Conservation (phyloP, 148 eudicot genomes). For the Silene latifolia region DNA sequence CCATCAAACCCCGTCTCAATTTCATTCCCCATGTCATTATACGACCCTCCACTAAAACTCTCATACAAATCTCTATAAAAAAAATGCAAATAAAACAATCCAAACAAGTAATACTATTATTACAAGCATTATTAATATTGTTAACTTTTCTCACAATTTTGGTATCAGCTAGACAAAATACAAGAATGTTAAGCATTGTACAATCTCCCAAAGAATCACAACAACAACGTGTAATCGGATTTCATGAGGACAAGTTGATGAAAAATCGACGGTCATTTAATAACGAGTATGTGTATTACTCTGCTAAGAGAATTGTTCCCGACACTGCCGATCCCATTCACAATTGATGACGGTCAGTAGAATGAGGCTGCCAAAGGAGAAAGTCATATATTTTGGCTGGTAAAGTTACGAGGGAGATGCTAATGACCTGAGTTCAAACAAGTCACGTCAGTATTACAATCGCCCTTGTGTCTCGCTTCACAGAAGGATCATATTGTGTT, state of each 20-base stretch:
- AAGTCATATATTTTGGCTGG: too few relatives aligned
- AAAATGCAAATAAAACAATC: neutral
- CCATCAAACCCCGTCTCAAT: neutral
- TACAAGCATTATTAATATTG: neutral
- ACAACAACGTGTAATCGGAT: neutral
- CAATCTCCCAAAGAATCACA: neutral
- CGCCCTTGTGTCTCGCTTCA: neutral
- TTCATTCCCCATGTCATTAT: neutral
- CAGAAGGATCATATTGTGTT: neutral
- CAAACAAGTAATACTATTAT: neutral
- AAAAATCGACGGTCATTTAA: neutral
- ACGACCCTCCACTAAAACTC: neutral
- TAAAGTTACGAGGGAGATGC: too few relatives aligned
- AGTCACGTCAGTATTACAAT: too few relatives aligned
- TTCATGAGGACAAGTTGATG: neutral
- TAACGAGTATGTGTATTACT: neutral
- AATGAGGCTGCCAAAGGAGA: too few relatives aligned
- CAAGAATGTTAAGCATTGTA: neutral
- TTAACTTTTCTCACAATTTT: neutral
- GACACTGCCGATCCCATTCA: neutral
- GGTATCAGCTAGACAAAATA: neutral
- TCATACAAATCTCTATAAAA: neutral
- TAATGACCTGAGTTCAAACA: too few relatives aligned
- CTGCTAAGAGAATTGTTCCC: constrained; percentile 1
- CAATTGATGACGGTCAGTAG: neutral